phyloP scores from a whole-genome alignment of 208 protist genomes.

The Acanthamoeba sp. region DNA sequence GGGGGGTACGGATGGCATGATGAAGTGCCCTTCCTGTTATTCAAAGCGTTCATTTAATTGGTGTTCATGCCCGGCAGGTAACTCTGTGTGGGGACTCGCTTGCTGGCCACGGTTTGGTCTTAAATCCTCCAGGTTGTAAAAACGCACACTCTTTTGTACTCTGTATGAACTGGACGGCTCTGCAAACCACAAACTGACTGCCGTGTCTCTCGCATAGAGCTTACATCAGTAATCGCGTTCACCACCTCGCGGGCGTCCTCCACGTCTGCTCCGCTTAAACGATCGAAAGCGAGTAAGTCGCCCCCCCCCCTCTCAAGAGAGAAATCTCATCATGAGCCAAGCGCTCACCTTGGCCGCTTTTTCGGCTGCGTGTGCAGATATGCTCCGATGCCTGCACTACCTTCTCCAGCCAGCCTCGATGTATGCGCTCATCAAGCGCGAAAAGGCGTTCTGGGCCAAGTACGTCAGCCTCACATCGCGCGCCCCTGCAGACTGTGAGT shows the following conservation, averaged over 20 bases:
- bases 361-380: not conserved
- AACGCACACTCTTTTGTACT: no score
- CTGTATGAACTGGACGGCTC: no score
- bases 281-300: not conserved
- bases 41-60: no score
- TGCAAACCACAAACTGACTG: no score
- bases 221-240: not conserved
- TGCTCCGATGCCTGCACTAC: not conserved
- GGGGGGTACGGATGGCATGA: not conserved
- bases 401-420: not conserved
- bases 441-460: not conserved
- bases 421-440: not conserved
- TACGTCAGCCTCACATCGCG: not conserved
- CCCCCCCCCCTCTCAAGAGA: not conserved
- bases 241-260: not conserved
- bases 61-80: not conserved
- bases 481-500: no score
- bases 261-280: not conserved
- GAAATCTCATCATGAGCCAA: not conserved
- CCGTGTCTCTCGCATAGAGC: not conserved
- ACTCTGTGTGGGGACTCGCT: not conserved
- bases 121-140: constrained; percentile 12
- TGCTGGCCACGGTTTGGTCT: not conserved
- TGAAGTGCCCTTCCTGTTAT: no score
- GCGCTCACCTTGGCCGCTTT: not conserved